Conservation (phyloP, 2,329 filamentous ascomycete genomes). For the Pestalotiopsis fici region DNA sequence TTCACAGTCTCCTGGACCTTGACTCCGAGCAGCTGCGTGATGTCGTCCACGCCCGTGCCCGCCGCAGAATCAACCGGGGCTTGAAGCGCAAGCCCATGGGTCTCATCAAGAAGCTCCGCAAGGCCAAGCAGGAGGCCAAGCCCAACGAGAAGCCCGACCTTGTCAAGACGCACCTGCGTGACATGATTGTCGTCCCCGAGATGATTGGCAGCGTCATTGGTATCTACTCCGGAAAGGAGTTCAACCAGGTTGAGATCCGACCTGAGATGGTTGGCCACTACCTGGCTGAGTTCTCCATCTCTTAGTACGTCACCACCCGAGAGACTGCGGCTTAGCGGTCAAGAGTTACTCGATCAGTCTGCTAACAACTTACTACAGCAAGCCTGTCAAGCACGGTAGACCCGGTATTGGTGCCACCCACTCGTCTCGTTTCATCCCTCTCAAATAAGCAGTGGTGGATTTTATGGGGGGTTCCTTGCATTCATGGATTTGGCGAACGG, state of each 20-base stretch:
- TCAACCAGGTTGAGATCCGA: conserved; percentile 99
- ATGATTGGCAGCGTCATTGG: conserved; percentile 99
- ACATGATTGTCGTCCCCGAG: conserved; percentile 99
- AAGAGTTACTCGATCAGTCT: background rate
- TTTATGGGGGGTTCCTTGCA: conserved; percentile 55
- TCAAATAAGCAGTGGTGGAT: conserved; percentile 83
- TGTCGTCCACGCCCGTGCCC: conserved; percentile 98
- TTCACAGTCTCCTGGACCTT: conserved; percentile 90
- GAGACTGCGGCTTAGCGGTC: too few species aligned
- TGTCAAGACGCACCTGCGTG: conserved; percentile 98
- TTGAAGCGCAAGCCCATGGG: conserved; percentile 99
- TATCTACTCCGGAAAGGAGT: conserved; percentile 99
- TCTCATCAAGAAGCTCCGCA: conserved; percentile 99
- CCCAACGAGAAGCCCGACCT: conserved; percentile 99
- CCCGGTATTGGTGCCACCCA: conserved; percentile 99
- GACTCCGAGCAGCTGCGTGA: conserved; percentile 97
- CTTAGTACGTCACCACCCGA: conserved; percentile 75
- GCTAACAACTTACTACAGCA: conserved; percentile 67
- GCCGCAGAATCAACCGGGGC: conserved; percentile 98
- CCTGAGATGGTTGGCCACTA: conserved; percentile 99
- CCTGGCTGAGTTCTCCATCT: conserved; percentile 99
- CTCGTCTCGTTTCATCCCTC: conserved; percentile 99
- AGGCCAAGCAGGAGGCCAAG: conserved; percentile 97
- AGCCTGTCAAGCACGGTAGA: conserved; percentile 99
- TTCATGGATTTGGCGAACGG: conserved; percentile 62